Evolutionary conservation across 352 stramenopile species (phyloP), one percentile per base, ranked within the genome.

Genomic region (Globisporangium spiculum): DNA sequence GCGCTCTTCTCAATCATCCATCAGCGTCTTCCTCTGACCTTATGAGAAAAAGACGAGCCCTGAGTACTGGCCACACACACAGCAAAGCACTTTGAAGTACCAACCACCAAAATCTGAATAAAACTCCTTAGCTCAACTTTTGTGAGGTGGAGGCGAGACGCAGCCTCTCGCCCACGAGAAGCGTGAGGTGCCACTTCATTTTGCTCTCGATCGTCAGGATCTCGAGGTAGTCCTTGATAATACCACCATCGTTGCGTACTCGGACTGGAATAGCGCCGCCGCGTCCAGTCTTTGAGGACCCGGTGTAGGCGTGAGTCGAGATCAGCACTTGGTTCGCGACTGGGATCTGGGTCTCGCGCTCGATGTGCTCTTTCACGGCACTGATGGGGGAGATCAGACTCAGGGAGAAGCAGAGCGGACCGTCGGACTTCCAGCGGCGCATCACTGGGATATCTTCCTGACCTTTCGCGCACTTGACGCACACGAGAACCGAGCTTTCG

Each of bases 101-200:
- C 12, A 22, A 44, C 32, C 20, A 48, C 56, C 5, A 34, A 36
- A 61, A 30, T 50, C 16, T 4, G 30, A 48, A 32, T 32, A 32
- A 46, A 18, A 20, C 4, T 16, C 8, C 16, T 32, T 9, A 20
- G 1, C 24, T 48, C 4, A 3, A 24, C 20, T 26, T n/a, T 50
- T 62, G 55, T 30, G 30, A 6, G 30, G 20, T 5, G 3, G 30
- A 20, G 9, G 20, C 9, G 20, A 48, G 8, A 20, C 62, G 66
- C 54, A 81, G 44, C 38, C 68, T 78, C 64, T 80, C 74, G 3
- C 72, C 73, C 46, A 81, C 69, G 36, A 83, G 53, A 32, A 83
- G 50, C 20, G 65, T 73, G 18, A 83, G 30, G 18, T 65, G 67
- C 72, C 72, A 81, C 73, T 55, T 46, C 26, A 34, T 60, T 9